Conservation (phyloP, 129 eudicot genomes). For the Saussurea involucrata region DNA sequence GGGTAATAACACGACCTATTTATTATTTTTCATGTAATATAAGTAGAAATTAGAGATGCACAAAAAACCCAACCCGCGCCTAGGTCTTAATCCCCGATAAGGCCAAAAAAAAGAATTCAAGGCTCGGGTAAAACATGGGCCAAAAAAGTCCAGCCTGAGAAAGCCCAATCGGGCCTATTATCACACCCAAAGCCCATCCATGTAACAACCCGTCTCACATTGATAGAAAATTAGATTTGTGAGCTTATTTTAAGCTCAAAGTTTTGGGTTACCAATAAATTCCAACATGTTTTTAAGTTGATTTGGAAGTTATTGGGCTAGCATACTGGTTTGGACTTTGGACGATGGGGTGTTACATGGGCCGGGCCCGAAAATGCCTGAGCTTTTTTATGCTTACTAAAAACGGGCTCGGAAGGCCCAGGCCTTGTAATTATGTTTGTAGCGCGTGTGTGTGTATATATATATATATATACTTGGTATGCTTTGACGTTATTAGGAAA, state of each 20-base stretch:
- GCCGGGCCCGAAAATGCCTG: too few relatives aligned
- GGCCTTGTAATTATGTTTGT: not conserved
- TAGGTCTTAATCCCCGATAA: not conserved
- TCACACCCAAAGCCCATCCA: not conserved
- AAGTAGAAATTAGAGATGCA: not conserved
- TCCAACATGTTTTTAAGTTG: not conserved
- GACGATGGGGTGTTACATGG: not conserved
- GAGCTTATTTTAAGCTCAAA: not conserved
- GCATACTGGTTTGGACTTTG: not conserved
- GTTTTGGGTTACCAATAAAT: not conserved
- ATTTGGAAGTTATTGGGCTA: not conserved
- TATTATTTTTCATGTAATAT: not conserved
- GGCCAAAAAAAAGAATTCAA: not conserved
- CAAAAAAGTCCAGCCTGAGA: not conserved
- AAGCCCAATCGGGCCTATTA: not conserved
- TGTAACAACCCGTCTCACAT: not conserved
- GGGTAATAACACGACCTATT: slow-evolving; percentile 42
- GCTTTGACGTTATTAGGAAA: not conserved
- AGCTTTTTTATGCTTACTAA: too few relatives aligned
- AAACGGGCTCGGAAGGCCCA: not conserved
- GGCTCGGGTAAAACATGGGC: not conserved
- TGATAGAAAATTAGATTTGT: not conserved
- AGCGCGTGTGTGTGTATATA: too few relatives aligned
- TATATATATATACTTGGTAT: not conserved
- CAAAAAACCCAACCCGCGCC: not conserved